These are phyloP conservation scores for Fusarium oligoseptatum DNA, from an alignment of 2,329 filamentous ascomycete genomes.

Conservation along the genomic window DNA sequence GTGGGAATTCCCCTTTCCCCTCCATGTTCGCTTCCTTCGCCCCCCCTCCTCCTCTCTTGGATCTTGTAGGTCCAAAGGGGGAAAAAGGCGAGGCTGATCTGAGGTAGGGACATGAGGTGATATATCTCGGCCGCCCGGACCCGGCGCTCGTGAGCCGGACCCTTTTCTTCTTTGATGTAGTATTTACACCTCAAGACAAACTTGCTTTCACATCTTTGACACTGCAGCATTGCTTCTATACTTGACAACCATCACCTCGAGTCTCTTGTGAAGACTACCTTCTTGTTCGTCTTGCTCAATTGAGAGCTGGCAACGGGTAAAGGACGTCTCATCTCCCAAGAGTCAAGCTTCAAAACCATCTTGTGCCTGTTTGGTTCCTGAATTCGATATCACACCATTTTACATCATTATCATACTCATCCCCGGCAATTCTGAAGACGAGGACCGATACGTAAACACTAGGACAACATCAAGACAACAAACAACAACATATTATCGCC, in stretches of 20 bases:
- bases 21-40: background rate
- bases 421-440: conserved; percentile 11
- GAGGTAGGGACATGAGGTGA: conserved; percentile 20
- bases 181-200: conserved; percentile 7
- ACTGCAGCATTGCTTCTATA: conserved; percentile 13
- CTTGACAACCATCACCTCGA: conserved; percentile 10
- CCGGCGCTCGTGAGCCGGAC: conserved; percentile 27
- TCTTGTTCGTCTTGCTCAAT: conserved; percentile 19
- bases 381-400: conserved; percentile 28
- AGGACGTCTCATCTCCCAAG: conserved; percentile 15
- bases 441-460: conserved; percentile 3
- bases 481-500: conserved; percentile 13
- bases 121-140: conserved; percentile 45
- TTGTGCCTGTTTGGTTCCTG: conserved; percentile 5
- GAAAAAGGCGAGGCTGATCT: conserved; percentile 37
- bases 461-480: background rate
- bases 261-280: conserved; percentile 15
- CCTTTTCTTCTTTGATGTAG: conserved; percentile 25
- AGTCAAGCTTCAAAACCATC: conserved; percentile 6
- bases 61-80: conserved; percentile 11
- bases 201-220: background rate
- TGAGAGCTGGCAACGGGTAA: conserved; percentile 16
- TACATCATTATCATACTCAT: conserved; percentile 27
- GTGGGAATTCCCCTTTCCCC: conserved; percentile 15
- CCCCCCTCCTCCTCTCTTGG: background rate